Evolutionary conservation across 495 filamentous ascomycete genomes (phyloP).

Genomic region (Aspergillus heteromorphus): DNA sequence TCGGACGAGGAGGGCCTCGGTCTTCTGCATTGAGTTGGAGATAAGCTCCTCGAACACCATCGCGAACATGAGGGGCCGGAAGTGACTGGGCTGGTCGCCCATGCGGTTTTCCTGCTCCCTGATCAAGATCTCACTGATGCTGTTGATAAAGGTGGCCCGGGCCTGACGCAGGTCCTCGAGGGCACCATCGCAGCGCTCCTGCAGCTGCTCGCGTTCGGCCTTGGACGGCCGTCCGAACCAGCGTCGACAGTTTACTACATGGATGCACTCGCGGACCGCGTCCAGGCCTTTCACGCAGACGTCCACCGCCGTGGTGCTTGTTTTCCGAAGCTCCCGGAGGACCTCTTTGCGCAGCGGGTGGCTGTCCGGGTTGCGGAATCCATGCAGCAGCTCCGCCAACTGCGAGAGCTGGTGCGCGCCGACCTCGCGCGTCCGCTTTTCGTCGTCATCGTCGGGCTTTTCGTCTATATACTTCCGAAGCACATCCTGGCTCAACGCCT

Average conservation of each 20-base stretch:
- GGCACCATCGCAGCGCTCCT: constrained; percentile 3
- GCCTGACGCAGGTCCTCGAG: constrained; percentile 6
- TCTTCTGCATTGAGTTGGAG: constrained; percentile 11
- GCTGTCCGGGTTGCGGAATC: constrained; percentile 7
- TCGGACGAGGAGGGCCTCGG: constrained; percentile 7
- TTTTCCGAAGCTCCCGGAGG: constrained; percentile 1
- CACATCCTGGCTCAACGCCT: constrained; percentile 7
- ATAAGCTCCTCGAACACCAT: constrained; percentile 24
- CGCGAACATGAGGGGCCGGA: constrained; percentile 12
- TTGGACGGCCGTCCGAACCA: constrained; percentile 9
- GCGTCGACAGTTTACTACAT: constrained; percentile 14
- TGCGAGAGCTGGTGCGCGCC: constrained; percentile 18
- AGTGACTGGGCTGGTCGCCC: not conserved
- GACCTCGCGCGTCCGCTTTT: constrained; percentile 3
- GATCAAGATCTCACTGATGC: constrained; percentile 14
- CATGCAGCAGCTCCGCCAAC: constrained; percentile 12
- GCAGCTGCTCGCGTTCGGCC: constrained; percentile 9
- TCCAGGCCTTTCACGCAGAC: constrained; percentile 10
- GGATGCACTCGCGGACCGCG: constrained; percentile 12
- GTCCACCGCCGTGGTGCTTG: constrained; percentile 8
- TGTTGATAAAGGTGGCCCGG: constrained; percentile 9
- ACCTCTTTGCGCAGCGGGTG: constrained; percentile 9
- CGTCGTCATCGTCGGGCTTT: not conserved
- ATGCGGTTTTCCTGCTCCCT: not conserved
- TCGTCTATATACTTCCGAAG: constrained; percentile 4